These are phyloP conservation scores for Ampelocalamus luodianensis DNA, from an alignment of 176 grass and related monocot species.

Conservation along the genomic window DNA sequence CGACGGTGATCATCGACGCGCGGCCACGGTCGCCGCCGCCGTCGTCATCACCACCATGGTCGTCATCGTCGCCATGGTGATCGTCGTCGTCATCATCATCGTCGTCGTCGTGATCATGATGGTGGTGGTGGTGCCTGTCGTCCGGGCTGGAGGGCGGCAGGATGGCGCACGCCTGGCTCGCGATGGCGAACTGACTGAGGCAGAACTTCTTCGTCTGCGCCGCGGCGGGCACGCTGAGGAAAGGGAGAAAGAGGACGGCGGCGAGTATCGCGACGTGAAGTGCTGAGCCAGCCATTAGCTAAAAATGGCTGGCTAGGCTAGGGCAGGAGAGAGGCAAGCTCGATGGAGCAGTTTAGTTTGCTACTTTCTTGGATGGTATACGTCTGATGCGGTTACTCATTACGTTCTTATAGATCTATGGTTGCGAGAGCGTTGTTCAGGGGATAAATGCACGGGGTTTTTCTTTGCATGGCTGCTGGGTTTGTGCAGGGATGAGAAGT, in stretches of 20 bases:
- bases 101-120: slow-evolving; percentile 5
- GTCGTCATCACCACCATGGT: not conserved
- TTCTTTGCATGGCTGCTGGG: slow-evolving; percentile 59
- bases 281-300: slow-evolving; percentile 26
- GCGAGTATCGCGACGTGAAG: slow-evolving; percentile 41
- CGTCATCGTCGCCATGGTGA: not conserved
- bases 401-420: slow-evolving; percentile 24
- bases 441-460: not conserved
- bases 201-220: slow-evolving; percentile 65
- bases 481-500: slow-evolving; percentile 27
- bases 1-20: slow-evolving; percentile 33
- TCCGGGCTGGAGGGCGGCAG: slow-evolving; percentile 46
- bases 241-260: slow-evolving; percentile 44
- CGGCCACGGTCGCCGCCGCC: not conserved
- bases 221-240: slow-evolving; percentile 18
- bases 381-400: not conserved
- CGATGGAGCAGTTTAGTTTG: not conserved
- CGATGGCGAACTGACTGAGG: slow-evolving; percentile 71
- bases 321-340: not conserved
- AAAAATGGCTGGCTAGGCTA: slow-evolving; percentile 9
- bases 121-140: slow-evolving; percentile 10
- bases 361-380: slow-evolving; percentile 25
- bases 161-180: slow-evolving; percentile 76
- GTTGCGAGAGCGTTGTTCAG: not conserved
- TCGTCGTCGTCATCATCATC: not conserved